A percentile compares a stretch with the other conserved stretches of the same genome.
phyloP scores from a whole-genome alignment of 495 filamentous ascomycete species.

The Aspergillus hancockii region DNA sequence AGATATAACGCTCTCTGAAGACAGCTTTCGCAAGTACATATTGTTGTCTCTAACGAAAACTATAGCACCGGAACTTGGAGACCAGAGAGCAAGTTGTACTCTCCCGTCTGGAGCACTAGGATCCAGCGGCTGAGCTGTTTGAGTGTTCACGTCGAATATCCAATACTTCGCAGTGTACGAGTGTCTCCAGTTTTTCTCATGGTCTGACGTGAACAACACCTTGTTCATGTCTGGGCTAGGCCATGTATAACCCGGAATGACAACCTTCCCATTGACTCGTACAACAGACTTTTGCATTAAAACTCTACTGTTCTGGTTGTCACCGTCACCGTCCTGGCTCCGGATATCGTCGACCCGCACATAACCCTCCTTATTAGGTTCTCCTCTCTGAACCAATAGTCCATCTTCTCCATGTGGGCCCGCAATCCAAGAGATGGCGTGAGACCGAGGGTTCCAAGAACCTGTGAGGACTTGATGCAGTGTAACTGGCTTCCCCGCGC shows the following conservation, averaged over 20 bases:
- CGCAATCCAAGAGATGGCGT: slow-evolving; percentile 84
- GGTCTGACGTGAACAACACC: slow-evolving; percentile 74
- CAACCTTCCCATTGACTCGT: slow-evolving; percentile 49
- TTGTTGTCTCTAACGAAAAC: slow-evolving; percentile 89
- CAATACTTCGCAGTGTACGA: slow-evolving; percentile 84
- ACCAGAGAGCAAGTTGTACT: slow-evolving; percentile 88
- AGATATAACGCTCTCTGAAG: slow-evolving; percentile 57
- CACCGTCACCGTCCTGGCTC: slow-evolving; percentile 47
- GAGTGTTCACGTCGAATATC: slow-evolving; percentile 88
- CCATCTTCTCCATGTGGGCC: slow-evolving; percentile 86
- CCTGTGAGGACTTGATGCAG: slow-evolving; percentile 77
- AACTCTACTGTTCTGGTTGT: slow-evolving; percentile 53
- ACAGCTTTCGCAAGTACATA: slow-evolving; percentile 74
- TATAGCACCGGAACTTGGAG: slow-evolving; percentile 80
- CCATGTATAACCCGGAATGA: slow-evolving; percentile 60
- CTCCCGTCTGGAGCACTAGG: slow-evolving; percentile 63
- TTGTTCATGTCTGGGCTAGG: slow-evolving; percentile 83
- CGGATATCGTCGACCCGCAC: slow-evolving; percentile 87
- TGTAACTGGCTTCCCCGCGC: slow-evolving; percentile 75
- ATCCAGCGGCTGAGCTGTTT: slow-evolving; percentile 76
- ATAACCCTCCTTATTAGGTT: slow-evolving; percentile 60
- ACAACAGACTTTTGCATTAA: slow-evolving; percentile 74
- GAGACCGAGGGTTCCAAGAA: slow-evolving; percentile 65
- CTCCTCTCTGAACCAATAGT: slow-evolving; percentile 68
- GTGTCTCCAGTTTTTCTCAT: slow-evolving; percentile 79